These are phyloP conservation scores for Favolaschia claudopus DNA, from an alignment of 768 basidiomycete genomes.

Conservation along the genomic window DNA sequence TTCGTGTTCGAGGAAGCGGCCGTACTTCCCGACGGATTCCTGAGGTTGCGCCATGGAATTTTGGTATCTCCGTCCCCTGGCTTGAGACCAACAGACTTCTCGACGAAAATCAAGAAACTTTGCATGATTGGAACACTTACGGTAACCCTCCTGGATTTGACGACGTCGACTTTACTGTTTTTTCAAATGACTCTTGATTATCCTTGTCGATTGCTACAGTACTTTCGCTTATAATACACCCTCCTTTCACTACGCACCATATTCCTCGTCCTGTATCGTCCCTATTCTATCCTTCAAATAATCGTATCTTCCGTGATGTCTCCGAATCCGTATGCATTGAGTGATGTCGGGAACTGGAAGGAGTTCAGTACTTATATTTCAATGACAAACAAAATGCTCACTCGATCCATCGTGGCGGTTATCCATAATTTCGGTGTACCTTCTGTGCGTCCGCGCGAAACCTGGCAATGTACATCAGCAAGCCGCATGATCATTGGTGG, in stretches of 20 bases:
- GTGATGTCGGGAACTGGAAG: background rate
- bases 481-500: slow-evolving; percentile 25
- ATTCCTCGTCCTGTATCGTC: no score
- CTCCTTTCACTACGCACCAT: background rate
- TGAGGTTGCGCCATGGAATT: background rate
- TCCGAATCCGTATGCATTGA: background rate
- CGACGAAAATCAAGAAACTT: background rate
- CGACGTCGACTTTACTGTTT: background rate
- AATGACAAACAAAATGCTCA: background rate
- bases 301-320: background rate
- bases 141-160: background rate
- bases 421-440: slow-evolving; percentile 24
- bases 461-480: slow-evolving; percentile 20
- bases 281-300: background rate
- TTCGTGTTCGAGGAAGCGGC: no score
- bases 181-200: no score
- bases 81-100: background rate
- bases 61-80: background rate
- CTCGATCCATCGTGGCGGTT: slow-evolving; percentile 24
- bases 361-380: background rate
- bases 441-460: slow-evolving; percentile 16
- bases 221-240: background rate
- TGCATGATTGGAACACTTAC: background rate
- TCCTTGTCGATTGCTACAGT: no score
- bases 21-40: background rate